A percentile compares a stretch with the other conserved stretches of the same genome.
Evolutionary conservation across 306 rosid genomes (phyloP).

Genomic region (Pyrus pyrifolia): DNA sequence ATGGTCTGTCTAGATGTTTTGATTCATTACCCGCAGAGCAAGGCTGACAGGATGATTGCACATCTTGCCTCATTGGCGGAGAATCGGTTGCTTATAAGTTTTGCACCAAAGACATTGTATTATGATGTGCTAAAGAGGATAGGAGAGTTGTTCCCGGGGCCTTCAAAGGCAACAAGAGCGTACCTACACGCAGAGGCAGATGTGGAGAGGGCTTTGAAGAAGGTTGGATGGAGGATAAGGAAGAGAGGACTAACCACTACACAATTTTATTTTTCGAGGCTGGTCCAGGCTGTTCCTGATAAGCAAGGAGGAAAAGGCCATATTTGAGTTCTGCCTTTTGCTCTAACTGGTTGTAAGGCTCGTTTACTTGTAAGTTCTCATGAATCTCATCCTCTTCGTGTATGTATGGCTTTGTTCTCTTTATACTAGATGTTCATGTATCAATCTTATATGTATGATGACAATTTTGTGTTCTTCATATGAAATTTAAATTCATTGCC

Average conservation of each 20-base stretch:
- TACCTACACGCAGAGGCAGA: conserved; percentile 90
- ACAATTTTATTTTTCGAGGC: conserved; percentile 84
- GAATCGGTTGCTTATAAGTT: conserved; percentile 73
- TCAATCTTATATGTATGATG: neutral
- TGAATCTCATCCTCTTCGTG: conserved; percentile 12
- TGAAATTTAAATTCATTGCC: neutral
- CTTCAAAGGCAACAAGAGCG: conserved; percentile 94
- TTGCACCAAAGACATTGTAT: conserved; percentile 87
- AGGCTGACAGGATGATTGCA: conserved; percentile 85
- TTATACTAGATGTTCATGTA: conserved; percentile 8
- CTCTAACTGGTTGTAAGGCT: conserved; percentile 38
- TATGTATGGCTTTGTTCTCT: conserved; percentile 18
- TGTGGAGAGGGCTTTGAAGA: conserved; percentile 65
- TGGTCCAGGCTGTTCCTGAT: conserved; percentile 87
- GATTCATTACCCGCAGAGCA: conserved; percentile 86
- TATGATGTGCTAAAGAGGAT: conserved; percentile 74
- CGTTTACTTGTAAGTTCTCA: conserved; percentile 15
- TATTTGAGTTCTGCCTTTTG: conserved; percentile 29
- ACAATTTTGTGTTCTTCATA: neutral
- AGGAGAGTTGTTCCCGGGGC: conserved; percentile 96
- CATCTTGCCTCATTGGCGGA: conserved; percentile 85
- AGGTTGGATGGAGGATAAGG: conserved; percentile 81
- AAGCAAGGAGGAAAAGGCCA: conserved; percentile 27
- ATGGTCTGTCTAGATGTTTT: conserved; percentile 84
- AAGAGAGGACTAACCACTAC: conserved; percentile 75